Base-by-base conservation (phyloP, 805 yeast genomes). In the Sugiyamaella valdiviana region DNA sequence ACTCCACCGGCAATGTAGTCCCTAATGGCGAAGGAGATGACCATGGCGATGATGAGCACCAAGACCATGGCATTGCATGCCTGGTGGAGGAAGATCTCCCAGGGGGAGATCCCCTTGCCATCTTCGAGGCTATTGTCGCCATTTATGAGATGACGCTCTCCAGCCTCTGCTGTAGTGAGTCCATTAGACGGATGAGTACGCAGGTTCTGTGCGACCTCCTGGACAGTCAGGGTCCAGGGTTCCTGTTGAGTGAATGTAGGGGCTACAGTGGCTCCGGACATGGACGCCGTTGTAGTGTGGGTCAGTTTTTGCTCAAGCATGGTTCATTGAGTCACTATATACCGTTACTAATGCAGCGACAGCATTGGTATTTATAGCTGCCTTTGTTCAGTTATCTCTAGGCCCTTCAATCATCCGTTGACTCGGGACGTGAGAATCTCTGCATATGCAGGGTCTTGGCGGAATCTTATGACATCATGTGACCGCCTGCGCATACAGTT, bases 1-100 rank as follows among this genome's bases (percentile, higher is more conserved):
- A 85, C 91, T 47, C 91, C 93, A 43, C 89, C 93, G 6, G 87
- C 80, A 54, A 84, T 85, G 83, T 86, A 84, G 63, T 85, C 91
- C 50, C 73, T 71, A 54, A 85, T 82, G 17, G 83, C 89, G 43
- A 83, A 72, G 3, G 90, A 81, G 45, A 84, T 82, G 17, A 79
- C 63, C 84, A 81, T 77, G 15, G 87, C 78, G 35, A 82, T 81
- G 46, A 83, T 65, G 54, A 83, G 70, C 6, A 84, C 91, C 54
- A 84, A 65, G 44, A 83, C 80, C 93, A 84, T 84, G 42, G 93
- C 91, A 60, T 84, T 84, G 63, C 80, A 80, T 1, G 80, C 69
- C 57, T 84, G 93, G 54, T 82, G 83, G 37, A 82, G 67, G 22
- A 84, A 52, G 48, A 85, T 83, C 45, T 68, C 67, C 22, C 73